phyloP scores from a whole-genome alignment of 805 yeast genomes.

The Kodamaea leandrae region DNA sequence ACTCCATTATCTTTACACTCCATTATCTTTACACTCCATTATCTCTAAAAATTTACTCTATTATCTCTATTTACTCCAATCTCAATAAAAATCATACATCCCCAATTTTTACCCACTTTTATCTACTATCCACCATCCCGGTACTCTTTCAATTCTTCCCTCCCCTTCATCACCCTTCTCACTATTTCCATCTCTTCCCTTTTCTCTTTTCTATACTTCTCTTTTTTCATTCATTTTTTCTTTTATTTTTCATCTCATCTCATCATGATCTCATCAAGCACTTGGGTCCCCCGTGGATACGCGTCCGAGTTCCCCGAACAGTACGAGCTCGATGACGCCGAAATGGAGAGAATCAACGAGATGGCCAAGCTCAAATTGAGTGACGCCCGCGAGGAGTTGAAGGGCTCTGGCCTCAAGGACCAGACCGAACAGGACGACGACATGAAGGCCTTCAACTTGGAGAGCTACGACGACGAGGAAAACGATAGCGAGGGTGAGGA shows the following conservation, averaged over 20 bases:
- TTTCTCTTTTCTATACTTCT: not conserved
- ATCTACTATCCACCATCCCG: too few relatives aligned
- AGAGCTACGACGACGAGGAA: constrained; percentile 71
- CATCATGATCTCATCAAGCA: constrained; percentile 81
- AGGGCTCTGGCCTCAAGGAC: constrained; percentile 48
- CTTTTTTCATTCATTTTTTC: too few relatives aligned
- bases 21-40: too few relatives aligned
- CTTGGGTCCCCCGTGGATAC: constrained; percentile 96
- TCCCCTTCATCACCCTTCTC: too few relatives aligned
- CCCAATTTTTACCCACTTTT: too few relatives aligned
- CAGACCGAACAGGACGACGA: constrained; percentile 76
- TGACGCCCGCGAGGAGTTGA: constrained; percentile 69
- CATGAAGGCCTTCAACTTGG: constrained; percentile 82
- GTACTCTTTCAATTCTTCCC: too few relatives aligned
- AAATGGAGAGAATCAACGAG: constrained; percentile 83
- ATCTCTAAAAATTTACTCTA: too few relatives aligned
- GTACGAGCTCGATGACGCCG: constrained; percentile 86
- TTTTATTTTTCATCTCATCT: constrained; percentile 8
- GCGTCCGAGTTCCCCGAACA: constrained; percentile 91
- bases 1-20: too few relatives aligned
- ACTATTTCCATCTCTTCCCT: not conserved
- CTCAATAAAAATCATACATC: too few relatives aligned
- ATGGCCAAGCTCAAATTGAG: constrained; percentile 80
- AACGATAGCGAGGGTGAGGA: constrained; percentile 53
- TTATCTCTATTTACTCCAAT: too few relatives aligned